Percentiles rank a stretch among this genome's conserved stretches.
phyloP scores from a whole-genome alignment of 2,329 filamentous ascomycete genomes.

The Aspergillus neotritici region DNA sequence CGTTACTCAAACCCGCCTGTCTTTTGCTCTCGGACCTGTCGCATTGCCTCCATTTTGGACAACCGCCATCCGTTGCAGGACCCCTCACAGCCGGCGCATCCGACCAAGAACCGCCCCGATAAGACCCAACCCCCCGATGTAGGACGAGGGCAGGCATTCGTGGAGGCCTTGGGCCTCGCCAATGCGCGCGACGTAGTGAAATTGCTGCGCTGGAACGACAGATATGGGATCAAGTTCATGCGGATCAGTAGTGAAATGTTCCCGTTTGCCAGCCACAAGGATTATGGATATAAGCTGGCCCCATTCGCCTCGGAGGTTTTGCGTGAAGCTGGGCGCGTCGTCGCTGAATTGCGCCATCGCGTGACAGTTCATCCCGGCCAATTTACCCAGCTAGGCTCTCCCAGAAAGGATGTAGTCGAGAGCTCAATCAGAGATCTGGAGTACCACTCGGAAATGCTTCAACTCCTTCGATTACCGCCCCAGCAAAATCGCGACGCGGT shows the following conservation, averaged over 20 bases:
- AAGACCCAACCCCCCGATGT: conserved; percentile 62
- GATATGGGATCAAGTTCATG: conserved; percentile 87
- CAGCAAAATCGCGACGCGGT: conserved; percentile 80
- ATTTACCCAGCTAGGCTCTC: conserved; percentile 87
- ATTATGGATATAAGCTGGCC: conserved; percentile 78
- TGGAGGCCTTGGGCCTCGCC: conserved; percentile 70
- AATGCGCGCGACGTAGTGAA: conserved; percentile 80
- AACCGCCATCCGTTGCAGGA: conserved; percentile 77
- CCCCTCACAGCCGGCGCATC: conserved; percentile 68
- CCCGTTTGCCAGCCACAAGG: conserved; percentile 82
- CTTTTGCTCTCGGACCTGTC: conserved; percentile 86
- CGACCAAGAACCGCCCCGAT: conserved; percentile 81
- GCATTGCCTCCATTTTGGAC: conserved; percentile 83
- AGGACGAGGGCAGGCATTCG: conserved; percentile 62
- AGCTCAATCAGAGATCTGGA: conserved; percentile 75
- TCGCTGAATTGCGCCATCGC: conserved; percentile 72
- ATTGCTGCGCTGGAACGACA: conserved; percentile 87
- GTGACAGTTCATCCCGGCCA: conserved; percentile 87
- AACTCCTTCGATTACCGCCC: conserved; percentile 66
- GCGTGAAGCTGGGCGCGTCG: conserved; percentile 68
- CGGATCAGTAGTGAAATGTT: conserved; percentile 94
- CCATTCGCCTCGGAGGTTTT: conserved; percentile 76
- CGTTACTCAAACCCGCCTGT: conserved; percentile 74
- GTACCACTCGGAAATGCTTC: conserved; percentile 82
- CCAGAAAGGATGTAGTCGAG: conserved; percentile 67